phyloP scores from a whole-genome alignment of 495 filamentous ascomycete species.

The Penicillium steckii region DNA sequence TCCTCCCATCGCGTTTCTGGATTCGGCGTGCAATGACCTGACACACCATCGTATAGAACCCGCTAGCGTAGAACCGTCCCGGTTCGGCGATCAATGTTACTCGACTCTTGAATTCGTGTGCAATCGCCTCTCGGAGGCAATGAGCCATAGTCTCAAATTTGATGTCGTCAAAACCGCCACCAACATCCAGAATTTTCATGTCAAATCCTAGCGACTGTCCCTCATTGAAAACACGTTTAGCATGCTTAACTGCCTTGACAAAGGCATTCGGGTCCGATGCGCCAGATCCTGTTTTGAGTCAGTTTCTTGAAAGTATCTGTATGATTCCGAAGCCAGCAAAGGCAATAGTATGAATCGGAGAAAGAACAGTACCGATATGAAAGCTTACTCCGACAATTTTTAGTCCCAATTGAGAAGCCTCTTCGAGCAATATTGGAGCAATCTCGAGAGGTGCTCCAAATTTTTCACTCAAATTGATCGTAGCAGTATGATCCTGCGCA shows the following conservation, averaged over 20 bases:
- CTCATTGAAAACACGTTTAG: conserved; percentile 21
- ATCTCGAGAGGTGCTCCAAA: conserved; percentile 28
- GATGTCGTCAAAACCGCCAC: conserved; percentile 30
- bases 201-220: conserved; percentile 12
- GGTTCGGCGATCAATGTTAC: conserved; percentile 32
- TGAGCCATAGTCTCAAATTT: conserved; percentile 23
- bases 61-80: conserved; percentile 29
- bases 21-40: conserved; percentile 28
- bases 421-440: conserved; percentile 12
- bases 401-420: conserved; percentile 27
- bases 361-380: conserved; percentile 34
- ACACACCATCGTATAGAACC: conserved; percentile 28
- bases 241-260: conserved; percentile 23
- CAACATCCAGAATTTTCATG: conserved; percentile 27
- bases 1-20: conserved; percentile 9
- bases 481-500: conserved; percentile 24
- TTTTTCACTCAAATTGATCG: conserved; percentile 26
- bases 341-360: no score
- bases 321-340: no score
- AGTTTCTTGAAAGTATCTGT: neutral
- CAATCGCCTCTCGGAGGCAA: conserved; percentile 7
- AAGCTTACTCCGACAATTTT: conserved; percentile 34
- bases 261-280: conserved; percentile 22
- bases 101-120: conserved; percentile 10
- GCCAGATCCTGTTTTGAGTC: conserved; percentile 17